Evolutionary conservation across 495 filamentous ascomycete species (phyloP).

Genomic region (Articulospora tetracladia): DNA sequence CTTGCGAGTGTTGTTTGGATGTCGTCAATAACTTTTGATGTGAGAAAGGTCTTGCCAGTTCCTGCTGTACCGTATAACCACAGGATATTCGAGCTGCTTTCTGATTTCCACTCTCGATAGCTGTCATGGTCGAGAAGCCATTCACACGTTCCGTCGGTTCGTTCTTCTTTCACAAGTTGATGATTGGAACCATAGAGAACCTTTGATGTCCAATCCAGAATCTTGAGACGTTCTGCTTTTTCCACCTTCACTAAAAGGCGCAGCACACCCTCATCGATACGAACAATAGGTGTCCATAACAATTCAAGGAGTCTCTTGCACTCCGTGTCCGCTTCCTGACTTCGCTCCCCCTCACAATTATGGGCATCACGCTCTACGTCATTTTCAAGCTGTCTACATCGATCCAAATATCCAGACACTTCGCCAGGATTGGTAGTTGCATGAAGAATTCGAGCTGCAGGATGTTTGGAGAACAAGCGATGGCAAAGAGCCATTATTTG

Average conservation of each 20-base stretch:
- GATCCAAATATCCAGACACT: not conserved
- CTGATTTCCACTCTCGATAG: constrained; percentile 17
- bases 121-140: constrained; percentile 18
- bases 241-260: not conserved
- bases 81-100: constrained; percentile 12
- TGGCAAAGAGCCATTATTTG: not conserved
- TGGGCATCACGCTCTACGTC: not conserved
- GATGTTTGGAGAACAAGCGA: not conserved
- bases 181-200: constrained; percentile 20
- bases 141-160: constrained; percentile 17
- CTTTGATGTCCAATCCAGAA: constrained; percentile 26
- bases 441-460: not conserved
- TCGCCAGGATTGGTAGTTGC: not conserved
- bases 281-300: not conserved
- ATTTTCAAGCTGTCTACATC: not conserved
- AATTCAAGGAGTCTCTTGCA: not conserved
- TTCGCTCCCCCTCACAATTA: not conserved
- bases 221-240: constrained; percentile 13
- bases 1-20: not conserved
- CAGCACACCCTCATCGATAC: not conserved
- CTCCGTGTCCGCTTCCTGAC: not conserved
- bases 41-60: constrained; percentile 35
- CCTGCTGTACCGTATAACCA: constrained; percentile 27
- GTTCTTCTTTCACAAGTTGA: constrained; percentile 9
- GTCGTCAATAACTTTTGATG: constrained; percentile 32